These are phyloP conservation scores for Lobosporangium transversale DNA, from an alignment of 192 early-diverging fungal genomes.

Conservation along the genomic window DNA sequence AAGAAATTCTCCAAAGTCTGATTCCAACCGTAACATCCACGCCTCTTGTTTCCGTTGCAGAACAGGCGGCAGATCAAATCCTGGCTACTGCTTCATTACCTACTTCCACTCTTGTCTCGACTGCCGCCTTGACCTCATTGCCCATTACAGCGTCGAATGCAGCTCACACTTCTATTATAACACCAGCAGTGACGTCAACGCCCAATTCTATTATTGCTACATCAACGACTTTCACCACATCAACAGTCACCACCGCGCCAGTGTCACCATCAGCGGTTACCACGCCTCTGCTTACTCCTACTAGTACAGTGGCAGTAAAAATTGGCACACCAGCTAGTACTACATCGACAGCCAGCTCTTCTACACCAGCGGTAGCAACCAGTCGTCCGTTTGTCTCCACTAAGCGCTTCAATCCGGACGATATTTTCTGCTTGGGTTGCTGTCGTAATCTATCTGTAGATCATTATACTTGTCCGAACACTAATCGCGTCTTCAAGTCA, in stretches of 20 bases:
- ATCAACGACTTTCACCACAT: neutral
- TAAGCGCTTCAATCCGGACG: conserved; percentile 41
- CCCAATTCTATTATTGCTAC: neutral
- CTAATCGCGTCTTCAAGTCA: conserved; percentile 40
- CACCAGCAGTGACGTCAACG: conserved; percentile 1
- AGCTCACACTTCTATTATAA: neutral
- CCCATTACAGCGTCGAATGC: neutral
- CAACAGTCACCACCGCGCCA: neutral
- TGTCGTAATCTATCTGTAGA: conserved; percentile 45
- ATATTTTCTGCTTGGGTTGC: conserved; percentile 50
- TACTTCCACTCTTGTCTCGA: neutral
- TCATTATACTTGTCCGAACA: conserved; percentile 39
- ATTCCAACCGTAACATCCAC: conserved; percentile 10
- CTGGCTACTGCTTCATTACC: neutral
- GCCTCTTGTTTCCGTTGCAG: neutral
- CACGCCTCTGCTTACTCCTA: neutral
- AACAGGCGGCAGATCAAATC: neutral
- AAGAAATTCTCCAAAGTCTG: conserved; percentile 13
- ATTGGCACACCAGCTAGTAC: neutral
- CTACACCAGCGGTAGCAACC: neutral
- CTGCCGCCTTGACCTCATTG: conserved; percentile 12
- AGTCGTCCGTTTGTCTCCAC: conserved; percentile 24
- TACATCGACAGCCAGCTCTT: neutral
- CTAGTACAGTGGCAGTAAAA: neutral
- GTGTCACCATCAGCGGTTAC: neutral